Evolutionary conservation across 768 basidiomycete species (phyloP).

Genomic region (Auriculariales sp.): DNA sequence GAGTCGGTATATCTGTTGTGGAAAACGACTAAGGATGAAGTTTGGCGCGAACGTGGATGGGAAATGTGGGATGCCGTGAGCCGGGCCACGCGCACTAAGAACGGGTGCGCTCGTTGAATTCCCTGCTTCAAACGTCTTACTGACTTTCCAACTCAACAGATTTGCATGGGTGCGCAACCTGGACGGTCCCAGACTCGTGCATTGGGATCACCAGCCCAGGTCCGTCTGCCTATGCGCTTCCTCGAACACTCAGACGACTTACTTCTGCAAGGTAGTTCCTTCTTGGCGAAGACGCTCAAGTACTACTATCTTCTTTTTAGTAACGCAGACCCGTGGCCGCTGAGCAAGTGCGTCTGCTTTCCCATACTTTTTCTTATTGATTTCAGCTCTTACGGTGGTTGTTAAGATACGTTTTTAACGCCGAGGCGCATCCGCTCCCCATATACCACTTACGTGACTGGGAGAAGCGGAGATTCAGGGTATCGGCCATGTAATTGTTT

Average conservation of each 20-base stretch:
- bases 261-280: slow-evolving; percentile 5
- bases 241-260: neutral
- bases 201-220: slow-evolving; percentile 6
- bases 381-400: too few species aligned
- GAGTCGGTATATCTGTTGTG: slow-evolving; percentile 11
- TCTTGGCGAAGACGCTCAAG: slow-evolving; percentile 11
- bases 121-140: too few species aligned
- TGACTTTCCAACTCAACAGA: too few species aligned
- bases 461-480: neutral
- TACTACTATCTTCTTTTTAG: slow-evolving; percentile 9
- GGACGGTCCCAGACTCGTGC: neutral
- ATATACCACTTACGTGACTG: neutral
- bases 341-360: slow-evolving; percentile 5
- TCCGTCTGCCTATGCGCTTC: neutral
- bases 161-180: slow-evolving; percentile 5
- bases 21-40: slow-evolving; percentile 10
- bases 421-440: slow-evolving; percentile 11
- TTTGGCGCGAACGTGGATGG: slow-evolving; percentile 14
- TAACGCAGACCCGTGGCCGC: slow-evolving; percentile 7
- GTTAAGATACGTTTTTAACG: slow-evolving; percentile 12
- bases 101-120: too few species aligned
- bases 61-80: slow-evolving; percentile 12
- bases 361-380: too few species aligned
- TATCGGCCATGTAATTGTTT: too few species aligned
- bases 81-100: too few species aligned